phyloP scores from a whole-genome alignment of 1,139 yeast species.

The Saccharomyces hybrid region DNA sequence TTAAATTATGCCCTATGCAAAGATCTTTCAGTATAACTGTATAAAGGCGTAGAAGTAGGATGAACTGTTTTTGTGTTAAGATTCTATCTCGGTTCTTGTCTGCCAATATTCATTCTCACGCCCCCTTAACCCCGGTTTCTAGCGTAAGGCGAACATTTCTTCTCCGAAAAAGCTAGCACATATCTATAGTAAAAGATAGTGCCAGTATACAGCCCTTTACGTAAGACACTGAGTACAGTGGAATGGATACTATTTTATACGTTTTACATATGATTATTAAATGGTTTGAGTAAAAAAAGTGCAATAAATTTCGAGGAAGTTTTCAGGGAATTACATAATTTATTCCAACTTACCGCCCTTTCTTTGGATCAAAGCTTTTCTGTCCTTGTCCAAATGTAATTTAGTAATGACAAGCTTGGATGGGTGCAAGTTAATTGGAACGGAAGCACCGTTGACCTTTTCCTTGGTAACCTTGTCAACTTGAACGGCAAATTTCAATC shows the following conservation, averaged over 20 bases:
- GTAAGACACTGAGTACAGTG: not conserved
- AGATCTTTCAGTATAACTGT: not conserved
- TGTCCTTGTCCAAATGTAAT: conserved; percentile 97
- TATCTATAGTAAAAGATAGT: not conserved
- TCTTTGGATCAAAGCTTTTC: conserved; percentile 94
- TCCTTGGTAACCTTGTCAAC: conserved; percentile 97
- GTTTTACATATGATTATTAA: conserved; percentile 2
- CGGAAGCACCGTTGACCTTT: conserved; percentile 97
- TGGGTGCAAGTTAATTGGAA: conserved; percentile 97
- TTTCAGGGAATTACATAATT: conserved; percentile 22
- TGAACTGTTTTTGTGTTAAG: not conserved
- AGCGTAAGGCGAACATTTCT: not conserved
- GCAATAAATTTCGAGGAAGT: conserved; percentile 1
- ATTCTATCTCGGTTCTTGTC: not conserved
- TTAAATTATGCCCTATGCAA: not conserved
- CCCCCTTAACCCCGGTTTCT: conserved; percentile 1
- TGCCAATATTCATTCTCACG: not conserved
- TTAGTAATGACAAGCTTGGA: conserved; percentile 98
- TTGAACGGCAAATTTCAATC: conserved; percentile 95
- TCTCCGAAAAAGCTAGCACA: not conserved
- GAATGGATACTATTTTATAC: conserved; percentile 1
- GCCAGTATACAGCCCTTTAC: not conserved
- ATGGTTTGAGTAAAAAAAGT: conserved; percentile 3
- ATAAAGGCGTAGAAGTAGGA: not conserved
- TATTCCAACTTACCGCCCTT: conserved; percentile 82